These are phyloP conservation scores for Magnusiomyces fungicola DNA, from an alignment of 1,139 yeast species.

Conservation along the genomic window DNA sequence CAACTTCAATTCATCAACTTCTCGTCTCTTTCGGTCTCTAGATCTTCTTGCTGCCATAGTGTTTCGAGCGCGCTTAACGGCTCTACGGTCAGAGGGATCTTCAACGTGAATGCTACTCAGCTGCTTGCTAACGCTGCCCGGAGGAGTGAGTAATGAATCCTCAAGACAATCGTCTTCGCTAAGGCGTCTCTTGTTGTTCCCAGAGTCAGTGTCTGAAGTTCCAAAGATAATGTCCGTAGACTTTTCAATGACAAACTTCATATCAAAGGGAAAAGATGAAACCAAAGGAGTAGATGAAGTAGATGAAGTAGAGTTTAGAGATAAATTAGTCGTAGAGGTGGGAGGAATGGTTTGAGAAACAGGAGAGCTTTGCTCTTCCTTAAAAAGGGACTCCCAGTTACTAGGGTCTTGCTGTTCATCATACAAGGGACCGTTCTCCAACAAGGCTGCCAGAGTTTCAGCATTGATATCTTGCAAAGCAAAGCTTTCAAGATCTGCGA, in stretches of 20 bases:
- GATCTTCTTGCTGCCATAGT: slow-evolving; percentile 97
- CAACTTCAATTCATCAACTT: slow-evolving; percentile 75
- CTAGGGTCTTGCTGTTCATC: neutral
- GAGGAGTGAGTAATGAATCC: neutral
- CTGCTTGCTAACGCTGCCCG: neutral
- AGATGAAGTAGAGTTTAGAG: neutral
- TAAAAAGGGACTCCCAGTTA: slow-evolving; percentile 5
- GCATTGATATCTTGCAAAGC: neutral
- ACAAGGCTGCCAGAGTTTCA: neutral
- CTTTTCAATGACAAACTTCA: slow-evolving; percentile 17
- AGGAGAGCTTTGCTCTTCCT: neutral
- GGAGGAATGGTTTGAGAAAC: slow-evolving; percentile 1
- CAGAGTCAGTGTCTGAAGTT: neutral
- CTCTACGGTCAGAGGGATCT: slow-evolving; percentile 52
- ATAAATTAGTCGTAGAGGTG: neutral
- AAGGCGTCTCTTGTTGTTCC: neutral
- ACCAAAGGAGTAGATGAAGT: neutral
- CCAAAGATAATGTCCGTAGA: slow-evolving; percentile 18
- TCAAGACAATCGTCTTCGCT: slow-evolving; percentile 2
- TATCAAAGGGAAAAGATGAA: neutral
- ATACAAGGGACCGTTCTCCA: neutral
- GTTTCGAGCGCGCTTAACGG: slow-evolving; percentile 84
- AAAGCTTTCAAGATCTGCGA: neutral
- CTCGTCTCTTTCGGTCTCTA: slow-evolving; percentile 84
- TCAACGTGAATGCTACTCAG: slow-evolving; percentile 37